Evolutionary conservation across 1,284 basidiomycete species (phyloP), one percentile per base, ranked within the genome.

Genomic region (Thelephora terrestris): DNA sequence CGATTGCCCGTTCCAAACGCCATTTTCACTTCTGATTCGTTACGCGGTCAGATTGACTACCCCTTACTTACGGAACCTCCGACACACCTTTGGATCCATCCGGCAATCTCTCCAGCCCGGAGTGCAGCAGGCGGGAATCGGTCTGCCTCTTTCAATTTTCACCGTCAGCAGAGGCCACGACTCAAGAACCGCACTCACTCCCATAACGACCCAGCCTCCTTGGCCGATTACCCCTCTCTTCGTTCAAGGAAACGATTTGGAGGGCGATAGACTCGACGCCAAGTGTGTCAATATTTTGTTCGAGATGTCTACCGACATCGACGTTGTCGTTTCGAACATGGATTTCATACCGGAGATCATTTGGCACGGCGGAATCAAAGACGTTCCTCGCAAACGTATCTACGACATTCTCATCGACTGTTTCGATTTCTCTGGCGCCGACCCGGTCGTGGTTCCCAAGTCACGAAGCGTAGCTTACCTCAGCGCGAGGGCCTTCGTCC

Each of bases 1-100:
- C 14, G 25, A 48, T 18, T 48, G 47, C 40, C 47, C 47, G n/a
- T 48, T 48, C 47, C 47, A 39, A 24, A 48, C 47, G 6, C 47
- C 47, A 5, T 32, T 47, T 42, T 36, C 29, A 12, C 20, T 12
- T 12, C 37, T 38, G 10, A 17, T 38, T 17, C 37, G 37, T 21
- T 38, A 5, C 37, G 17, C 12, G 12, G 10, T 12, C 17, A 12
- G 20, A 4, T 12, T 38, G n/a, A 12, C 20, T 21, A 17, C 7
- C 37, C 37, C n/a, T 4, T 7, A 38, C 20, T 17, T 4, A 7
- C 37, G 17, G 10, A 17, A 38, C 37, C 34, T 36, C n/a, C 34
- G 34, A n/a, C 34, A 10, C 10, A n/a, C 34, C n/a, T 38, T 38
- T 21, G 37, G 20, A 7, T 12, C 12, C 10, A 12, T 5, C 5